These are phyloP conservation scores for Excoecaria agallocha DNA, from an alignment of 345 rosid genomes.

Conservation along the genomic window DNA sequence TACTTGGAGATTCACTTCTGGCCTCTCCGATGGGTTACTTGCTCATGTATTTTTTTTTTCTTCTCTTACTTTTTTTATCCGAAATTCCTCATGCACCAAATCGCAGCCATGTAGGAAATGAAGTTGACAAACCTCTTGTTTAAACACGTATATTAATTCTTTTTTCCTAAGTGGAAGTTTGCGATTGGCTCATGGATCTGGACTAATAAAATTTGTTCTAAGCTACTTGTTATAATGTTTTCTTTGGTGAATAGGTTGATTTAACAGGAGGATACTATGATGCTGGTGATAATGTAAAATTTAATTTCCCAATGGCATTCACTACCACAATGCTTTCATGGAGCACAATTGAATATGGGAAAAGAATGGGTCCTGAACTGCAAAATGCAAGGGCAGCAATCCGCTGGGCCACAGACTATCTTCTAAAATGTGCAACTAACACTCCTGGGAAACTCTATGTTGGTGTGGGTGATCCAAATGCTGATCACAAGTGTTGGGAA, in stretches of 20 bases:
- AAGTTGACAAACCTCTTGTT: too few species aligned
- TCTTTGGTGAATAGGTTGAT: neutral
- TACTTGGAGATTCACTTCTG: conserved; percentile 74
- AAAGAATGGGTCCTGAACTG: conserved; percentile 19
- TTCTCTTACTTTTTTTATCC: neutral
- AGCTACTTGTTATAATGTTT: too few species aligned
- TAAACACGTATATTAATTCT: too few species aligned
- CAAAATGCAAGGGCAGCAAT: conserved; percentile 13
- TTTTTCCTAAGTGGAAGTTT: neutral
- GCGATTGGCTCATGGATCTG: too few species aligned
- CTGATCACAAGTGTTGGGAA: conserved; percentile 29
- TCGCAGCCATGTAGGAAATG: too few species aligned
- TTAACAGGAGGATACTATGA: conserved; percentile 31
- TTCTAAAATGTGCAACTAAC: conserved; percentile 19
- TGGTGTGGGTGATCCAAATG: conserved; percentile 20
- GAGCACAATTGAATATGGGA: conserved; percentile 20
- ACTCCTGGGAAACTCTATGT: conserved; percentile 12
- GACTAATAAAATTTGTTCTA: too few species aligned
- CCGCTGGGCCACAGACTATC: conserved; percentile 25
- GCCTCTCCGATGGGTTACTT: conserved; percentile 65
- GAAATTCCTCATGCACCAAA: too few species aligned
- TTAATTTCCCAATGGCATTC: conserved; percentile 30
- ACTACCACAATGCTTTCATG: conserved; percentile 26
- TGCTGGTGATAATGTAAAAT: conserved; percentile 30
- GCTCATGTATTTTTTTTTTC: conserved; percentile 42